These are phyloP conservation scores for Urostyla sp. DNA, from an alignment of 73 alveolate genomes.

Conservation along the genomic window DNA sequence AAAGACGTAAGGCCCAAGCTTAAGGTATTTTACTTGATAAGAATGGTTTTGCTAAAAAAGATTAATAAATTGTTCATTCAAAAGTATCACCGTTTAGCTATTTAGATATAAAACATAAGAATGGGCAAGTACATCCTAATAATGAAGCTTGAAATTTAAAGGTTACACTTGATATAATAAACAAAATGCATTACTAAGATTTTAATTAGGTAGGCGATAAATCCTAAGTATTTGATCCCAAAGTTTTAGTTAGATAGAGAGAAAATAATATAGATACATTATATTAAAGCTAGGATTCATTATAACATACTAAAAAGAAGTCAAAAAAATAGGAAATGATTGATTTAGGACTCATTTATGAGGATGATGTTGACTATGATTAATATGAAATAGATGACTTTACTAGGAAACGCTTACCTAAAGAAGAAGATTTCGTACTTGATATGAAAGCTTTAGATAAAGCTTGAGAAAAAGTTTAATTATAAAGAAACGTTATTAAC, in stretches of 20 bases:
- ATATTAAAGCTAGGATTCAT: too few species aligned
- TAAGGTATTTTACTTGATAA: too few species aligned
- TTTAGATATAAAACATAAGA: slow-evolving; percentile 8
- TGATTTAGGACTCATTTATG: too few species aligned
- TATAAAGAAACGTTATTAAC: slow-evolving; percentile 1
- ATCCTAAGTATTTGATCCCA: not conserved
- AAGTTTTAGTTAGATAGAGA: not conserved
- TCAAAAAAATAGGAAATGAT: too few species aligned
- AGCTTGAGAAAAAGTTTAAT: not conserved
- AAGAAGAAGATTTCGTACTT: not conserved
- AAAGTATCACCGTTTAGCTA: slow-evolving; percentile 29
- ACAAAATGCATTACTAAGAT: slow-evolving; percentile 43
- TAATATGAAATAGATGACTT: slow-evolving; percentile 25
- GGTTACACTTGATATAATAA: slow-evolving; percentile 21
- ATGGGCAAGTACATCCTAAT: slow-evolving; percentile 17
- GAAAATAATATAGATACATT: too few species aligned
- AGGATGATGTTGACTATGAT: not conserved
- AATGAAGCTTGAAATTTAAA: slow-evolving; percentile 21
- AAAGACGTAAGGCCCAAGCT: too few species aligned
- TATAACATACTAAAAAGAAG: too few species aligned
- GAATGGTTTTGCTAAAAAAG: too few species aligned
- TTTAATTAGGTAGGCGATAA: slow-evolving; percentile 29
- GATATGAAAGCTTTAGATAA: not conserved
- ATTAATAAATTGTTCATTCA: too few species aligned
- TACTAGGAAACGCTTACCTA: slow-evolving; percentile 15